Conservation (phyloP, 2,329 filamentous ascomycete genomes). For the Trichoderma endophyticum region DNA sequence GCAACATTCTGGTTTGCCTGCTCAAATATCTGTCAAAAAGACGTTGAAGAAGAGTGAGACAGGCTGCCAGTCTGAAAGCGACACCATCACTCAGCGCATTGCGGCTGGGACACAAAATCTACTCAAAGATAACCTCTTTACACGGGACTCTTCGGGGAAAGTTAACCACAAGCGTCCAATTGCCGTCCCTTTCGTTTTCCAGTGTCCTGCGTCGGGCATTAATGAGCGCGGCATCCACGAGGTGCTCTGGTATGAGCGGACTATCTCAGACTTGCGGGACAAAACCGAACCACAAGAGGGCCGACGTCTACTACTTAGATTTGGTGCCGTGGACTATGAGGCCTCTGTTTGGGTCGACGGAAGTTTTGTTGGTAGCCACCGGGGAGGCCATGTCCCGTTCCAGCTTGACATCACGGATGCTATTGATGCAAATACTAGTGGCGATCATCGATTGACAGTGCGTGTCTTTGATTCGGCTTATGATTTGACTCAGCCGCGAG, state of each 20-base stretch:
- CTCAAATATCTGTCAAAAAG: slow-evolving; percentile 33
- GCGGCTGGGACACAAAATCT: slow-evolving; percentile 47
- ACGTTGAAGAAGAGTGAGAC: slow-evolving; percentile 21
- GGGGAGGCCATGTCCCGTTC: slow-evolving; percentile 58
- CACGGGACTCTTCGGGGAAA: slow-evolving; percentile 23
- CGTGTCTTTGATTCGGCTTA: slow-evolving; percentile 62
- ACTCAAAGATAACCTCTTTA: slow-evolving; percentile 44
- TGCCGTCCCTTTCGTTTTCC: slow-evolving; percentile 63
- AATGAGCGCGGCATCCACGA: slow-evolving; percentile 61
- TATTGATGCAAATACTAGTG: slow-evolving; percentile 27
- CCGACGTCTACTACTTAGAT: slow-evolving; percentile 49
- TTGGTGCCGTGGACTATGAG: slow-evolving; percentile 61
- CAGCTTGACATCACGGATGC: slow-evolving; percentile 56
- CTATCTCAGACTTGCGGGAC: slow-evolving; percentile 48
- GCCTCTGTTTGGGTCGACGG: slow-evolving; percentile 57
- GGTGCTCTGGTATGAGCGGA: slow-evolving; percentile 64
- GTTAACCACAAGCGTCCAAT: slow-evolving; percentile 50
- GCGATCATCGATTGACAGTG: slow-evolving; percentile 46
- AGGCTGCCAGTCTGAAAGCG: slow-evolving; percentile 36
- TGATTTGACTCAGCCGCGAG: slow-evolving; percentile 62
- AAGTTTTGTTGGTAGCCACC: slow-evolving; percentile 50
- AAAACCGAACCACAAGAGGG: slow-evolving; percentile 38
- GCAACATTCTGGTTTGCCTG: slow-evolving; percentile 51
- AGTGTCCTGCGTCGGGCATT: slow-evolving; percentile 61
- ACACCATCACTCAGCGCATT: slow-evolving; percentile 42